Base-by-base conservation (phyloP, 495 filamentous ascomycete genomes). In the Lentithecium fluviatile region DNA sequence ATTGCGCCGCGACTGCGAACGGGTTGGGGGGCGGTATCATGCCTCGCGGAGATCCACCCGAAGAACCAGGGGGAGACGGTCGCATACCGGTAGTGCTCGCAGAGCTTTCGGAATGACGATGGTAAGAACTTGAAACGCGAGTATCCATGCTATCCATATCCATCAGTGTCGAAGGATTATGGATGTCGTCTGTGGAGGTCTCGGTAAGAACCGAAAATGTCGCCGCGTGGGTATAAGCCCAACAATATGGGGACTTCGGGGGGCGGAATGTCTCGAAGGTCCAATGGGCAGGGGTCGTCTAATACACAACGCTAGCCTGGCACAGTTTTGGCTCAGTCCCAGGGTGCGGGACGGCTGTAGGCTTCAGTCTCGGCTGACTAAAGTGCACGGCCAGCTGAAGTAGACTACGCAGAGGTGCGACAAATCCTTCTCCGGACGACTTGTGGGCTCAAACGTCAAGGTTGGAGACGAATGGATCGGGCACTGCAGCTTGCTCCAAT, bases 131-230 rank as follows among this genome's bases (percentile, higher is more conserved):
- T 29, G 60, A 53, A 6, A 58, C 15, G 8, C 56, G 52, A 6
- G 15, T 40, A 40, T 68, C 65, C 60, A 64, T 68, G 21, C 17
- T 58, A 20, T 20, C 10, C 21, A 46, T 20, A 54, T 13, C 4
- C 11, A 58, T 29, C 50, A 53, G 53, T 56, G 48, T 24, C 24
- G 34, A 46, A 52, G 48, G 53, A 55, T 56, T 63, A 56, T 24
- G 40, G 60, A 64, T 57, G 40, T 47, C 56, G 59, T 67, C 55
- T 54, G 65, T 55, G 60, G 29, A 52, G 59, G 56, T 51, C 56
- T 68, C 65, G 65, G 65, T 47, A 68, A 19, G 50, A 64, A 60
- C 65, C 65, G 65, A 68, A 49, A 43, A 20, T 38, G 40, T 20
- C 25, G 36, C 52, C 47, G 54, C 52, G 55, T 52, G 50, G 60